Evolutionary conservation across 345 rosid species (phyloP).

Genomic region (Salix exigua): DNA sequence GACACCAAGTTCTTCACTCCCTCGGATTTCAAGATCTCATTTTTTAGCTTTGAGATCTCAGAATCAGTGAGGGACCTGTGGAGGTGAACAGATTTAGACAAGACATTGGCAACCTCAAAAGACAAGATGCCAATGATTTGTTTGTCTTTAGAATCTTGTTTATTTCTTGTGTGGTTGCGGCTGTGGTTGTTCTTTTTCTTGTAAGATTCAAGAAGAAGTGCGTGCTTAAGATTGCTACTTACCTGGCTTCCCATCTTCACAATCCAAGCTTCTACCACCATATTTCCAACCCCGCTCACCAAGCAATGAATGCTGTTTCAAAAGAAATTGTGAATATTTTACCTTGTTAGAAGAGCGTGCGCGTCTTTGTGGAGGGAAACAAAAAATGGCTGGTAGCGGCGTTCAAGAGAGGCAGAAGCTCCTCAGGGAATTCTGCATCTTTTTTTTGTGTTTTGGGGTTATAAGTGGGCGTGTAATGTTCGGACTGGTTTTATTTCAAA

Average conservation of each 20-base stretch:
- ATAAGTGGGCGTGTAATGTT: too few relatives aligned
- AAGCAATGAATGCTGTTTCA: background rate
- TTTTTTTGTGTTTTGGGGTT: too few relatives aligned
- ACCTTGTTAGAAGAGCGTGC: background rate
- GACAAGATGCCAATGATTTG: constrained; percentile 74
- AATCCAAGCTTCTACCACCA: constrained; percentile 97
- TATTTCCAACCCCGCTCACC: constrained; percentile 29
- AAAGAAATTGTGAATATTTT: background rate
- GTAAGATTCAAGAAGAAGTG: constrained; percentile 57
- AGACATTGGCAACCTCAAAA: constrained; percentile 83
- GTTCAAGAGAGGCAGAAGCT: background rate
- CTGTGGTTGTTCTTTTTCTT: constrained; percentile 23
- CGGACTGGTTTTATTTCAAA: background rate
- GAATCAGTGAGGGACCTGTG: constrained; percentile 75
- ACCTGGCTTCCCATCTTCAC: constrained; percentile 96
- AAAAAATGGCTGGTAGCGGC: background rate
- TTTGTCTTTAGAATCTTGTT: constrained; percentile 40
- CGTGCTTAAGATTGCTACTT: constrained; percentile 79
- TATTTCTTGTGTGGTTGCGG: constrained; percentile 8
- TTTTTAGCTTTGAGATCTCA: constrained; percentile 66
- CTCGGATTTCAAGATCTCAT: constrained; percentile 59
- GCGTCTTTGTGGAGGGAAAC: background rate
- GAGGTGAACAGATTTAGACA: constrained; percentile 83
- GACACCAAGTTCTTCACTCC: constrained; percentile 65
- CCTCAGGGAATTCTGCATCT: background rate